Evolutionary conservation across 345 rosid species (phyloP).

Genomic region (Adansonia digitata): DNA sequence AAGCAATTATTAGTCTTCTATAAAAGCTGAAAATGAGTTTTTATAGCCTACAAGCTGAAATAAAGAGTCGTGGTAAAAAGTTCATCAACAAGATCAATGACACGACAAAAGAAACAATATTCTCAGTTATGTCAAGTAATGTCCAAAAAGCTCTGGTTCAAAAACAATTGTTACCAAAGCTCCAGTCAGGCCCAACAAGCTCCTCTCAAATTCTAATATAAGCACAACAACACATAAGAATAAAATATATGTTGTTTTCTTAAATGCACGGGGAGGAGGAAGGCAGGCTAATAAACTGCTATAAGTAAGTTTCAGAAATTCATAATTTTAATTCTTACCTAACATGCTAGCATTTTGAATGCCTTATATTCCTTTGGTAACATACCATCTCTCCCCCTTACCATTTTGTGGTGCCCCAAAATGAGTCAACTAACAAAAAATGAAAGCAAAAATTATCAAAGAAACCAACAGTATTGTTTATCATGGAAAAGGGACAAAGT

Average conservation of each 20-base stretch:
- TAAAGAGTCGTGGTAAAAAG: neutral
- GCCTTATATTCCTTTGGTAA: neutral
- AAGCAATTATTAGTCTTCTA: neutral
- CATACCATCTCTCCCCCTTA: neutral
- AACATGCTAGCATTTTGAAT: neutral
- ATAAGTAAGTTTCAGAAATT: neutral
- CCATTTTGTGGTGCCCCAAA: neutral
- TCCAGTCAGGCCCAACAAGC: neutral
- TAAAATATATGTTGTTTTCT: neutral
- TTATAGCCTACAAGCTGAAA: neutral
- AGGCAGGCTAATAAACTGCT: neutral
- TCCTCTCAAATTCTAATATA: neutral
- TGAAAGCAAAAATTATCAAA: neutral
- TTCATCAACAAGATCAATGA: neutral
- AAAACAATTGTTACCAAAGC: neutral
- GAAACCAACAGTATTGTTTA: neutral
- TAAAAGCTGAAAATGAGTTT: neutral
- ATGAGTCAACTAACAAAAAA: neutral
- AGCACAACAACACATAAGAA: neutral
- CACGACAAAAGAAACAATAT: neutral
- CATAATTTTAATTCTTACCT: neutral
- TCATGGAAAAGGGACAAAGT: neutral
- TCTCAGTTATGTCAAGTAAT: neutral
- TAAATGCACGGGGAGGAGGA: neutral
- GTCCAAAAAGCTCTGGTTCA: neutral